A percentile compares a stretch with the other conserved stretches of the same genome.
Conservation (phyloP, 2,329 filamentous ascomycete genomes). For the Cylindrodendrum hubeiense region DNA sequence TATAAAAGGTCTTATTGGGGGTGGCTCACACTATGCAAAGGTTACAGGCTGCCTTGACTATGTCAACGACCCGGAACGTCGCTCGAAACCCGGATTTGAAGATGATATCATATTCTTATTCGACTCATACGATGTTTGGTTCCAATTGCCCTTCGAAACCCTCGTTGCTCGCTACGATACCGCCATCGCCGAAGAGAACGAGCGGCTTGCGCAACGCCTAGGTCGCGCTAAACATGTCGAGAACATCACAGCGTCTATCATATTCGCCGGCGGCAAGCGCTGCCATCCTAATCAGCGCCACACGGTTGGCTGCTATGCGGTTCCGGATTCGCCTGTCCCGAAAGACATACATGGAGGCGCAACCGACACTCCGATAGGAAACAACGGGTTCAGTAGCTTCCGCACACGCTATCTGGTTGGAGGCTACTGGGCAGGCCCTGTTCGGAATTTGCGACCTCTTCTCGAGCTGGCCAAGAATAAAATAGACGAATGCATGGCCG, state of each 20-base stretch:
- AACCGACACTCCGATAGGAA: constrained; percentile 40
- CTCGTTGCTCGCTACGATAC: constrained; percentile 43
- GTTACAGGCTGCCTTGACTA: constrained; percentile 43
- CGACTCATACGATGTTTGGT: constrained; percentile 51
- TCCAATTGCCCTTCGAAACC: constrained; percentile 46
- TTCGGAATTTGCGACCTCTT: constrained; percentile 38
- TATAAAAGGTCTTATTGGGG: constrained; percentile 31
- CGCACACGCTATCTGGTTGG: constrained; percentile 44
- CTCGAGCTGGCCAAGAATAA: constrained; percentile 39
- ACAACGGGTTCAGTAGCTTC: constrained; percentile 30
- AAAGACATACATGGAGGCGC: constrained; percentile 35
- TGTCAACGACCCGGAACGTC: constrained; percentile 38
- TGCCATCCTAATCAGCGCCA: constrained; percentile 42
- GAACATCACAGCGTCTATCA: constrained; percentile 37
- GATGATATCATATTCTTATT: constrained; percentile 47
- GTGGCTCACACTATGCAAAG: constrained; percentile 47
- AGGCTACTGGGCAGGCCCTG: constrained; percentile 43
- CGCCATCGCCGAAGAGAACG: constrained; percentile 39
- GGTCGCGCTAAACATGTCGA: constrained; percentile 39
- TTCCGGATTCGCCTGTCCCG: constrained; percentile 45
- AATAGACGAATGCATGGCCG: constrained; percentile 38
- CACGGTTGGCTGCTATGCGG: constrained; percentile 43
- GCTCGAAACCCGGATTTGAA: constrained; percentile 37
- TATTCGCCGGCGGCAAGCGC: constrained; percentile 46
- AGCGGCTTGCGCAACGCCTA: constrained; percentile 38